Conservation (phyloP, 2,329 filamentous ascomycete species). For the Biscogniauxia marginata region DNA sequence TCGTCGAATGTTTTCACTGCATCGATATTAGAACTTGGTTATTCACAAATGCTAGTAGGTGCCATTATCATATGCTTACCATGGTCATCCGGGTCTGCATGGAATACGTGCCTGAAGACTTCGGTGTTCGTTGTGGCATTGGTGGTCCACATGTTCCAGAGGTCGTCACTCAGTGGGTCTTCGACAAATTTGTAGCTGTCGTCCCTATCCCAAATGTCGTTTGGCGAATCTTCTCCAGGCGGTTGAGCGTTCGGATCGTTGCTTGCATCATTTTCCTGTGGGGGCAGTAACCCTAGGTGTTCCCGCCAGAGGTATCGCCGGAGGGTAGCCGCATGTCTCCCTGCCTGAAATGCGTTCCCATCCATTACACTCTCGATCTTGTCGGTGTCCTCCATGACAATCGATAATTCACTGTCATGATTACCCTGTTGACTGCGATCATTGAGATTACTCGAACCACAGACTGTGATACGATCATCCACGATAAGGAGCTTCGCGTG, state of each 20-base stretch:
- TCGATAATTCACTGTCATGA: slow-evolving; percentile 87
- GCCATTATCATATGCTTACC: slow-evolving; percentile 45
- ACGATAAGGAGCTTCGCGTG: slow-evolving; percentile 89
- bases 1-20: slow-evolving; percentile 83
- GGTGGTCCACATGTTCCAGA: slow-evolving; percentile 68
- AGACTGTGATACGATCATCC: slow-evolving; percentile 82
- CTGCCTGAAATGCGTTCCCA: slow-evolving; percentile 72
- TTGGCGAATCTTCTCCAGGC: slow-evolving; percentile 63
- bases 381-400: slow-evolving; percentile 83
- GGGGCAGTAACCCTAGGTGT: slow-evolving; percentile 77
- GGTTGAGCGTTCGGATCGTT: slow-evolving; percentile 73
- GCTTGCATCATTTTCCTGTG: slow-evolving; percentile 67
- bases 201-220: slow-evolving; percentile 60
- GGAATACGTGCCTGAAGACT: slow-evolving; percentile 77
- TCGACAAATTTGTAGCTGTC: slow-evolving; percentile 64
- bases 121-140: slow-evolving; percentile 70
- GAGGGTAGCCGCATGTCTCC: slow-evolving; percentile 79
- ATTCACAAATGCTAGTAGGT: background rate
- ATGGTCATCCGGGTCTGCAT: slow-evolving; percentile 84
- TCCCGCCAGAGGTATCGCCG: slow-evolving; percentile 85
- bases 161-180: slow-evolving; percentile 66
- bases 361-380: slow-evolving; percentile 72
- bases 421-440: slow-evolving; percentile 84
- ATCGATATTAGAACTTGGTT: slow-evolving; percentile 8
- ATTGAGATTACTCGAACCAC: slow-evolving; percentile 87